Percentiles rank a stretch among this genome's conserved stretches.
These are phyloP conservation scores for Delphinella strobiligena DNA, from an alignment of 2,329 filamentous ascomycete species.

Conservation along the genomic window DNA sequence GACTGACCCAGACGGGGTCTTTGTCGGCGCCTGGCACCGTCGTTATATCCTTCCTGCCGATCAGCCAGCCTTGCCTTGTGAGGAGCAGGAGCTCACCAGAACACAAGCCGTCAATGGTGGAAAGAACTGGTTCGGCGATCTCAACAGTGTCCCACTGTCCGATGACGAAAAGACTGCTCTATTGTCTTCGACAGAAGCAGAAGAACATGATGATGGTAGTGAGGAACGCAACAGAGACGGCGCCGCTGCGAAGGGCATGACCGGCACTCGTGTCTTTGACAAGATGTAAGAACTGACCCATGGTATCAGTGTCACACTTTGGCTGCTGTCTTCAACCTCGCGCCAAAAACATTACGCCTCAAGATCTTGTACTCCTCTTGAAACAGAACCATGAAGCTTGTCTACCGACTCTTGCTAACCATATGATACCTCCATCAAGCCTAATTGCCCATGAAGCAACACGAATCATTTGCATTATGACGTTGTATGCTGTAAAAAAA, in stretches of 20 bases:
- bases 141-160: slow-evolving; percentile 6
- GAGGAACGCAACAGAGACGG: slow-evolving; percentile 10
- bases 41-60: slow-evolving; percentile 44
- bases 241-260: slow-evolving; percentile 13
- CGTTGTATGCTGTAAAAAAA: too few species aligned
- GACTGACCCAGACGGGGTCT: slow-evolving; percentile 72
- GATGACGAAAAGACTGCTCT: slow-evolving; percentile 11
- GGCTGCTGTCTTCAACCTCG: too few species aligned
- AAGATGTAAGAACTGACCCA: slow-evolving; percentile 29
- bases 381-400: too few species aligned
- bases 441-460: too few species aligned
- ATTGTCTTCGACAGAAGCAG: slow-evolving; percentile 10
- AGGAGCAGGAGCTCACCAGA: slow-evolving; percentile 29
- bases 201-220: slow-evolving; percentile 14
- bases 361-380: too few species aligned
- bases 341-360: too few species aligned
- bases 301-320: too few species aligned
- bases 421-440: too few species aligned
- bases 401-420: too few species aligned
- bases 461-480: too few species aligned
- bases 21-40: slow-evolving; percentile 82
- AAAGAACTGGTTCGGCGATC: slow-evolving; percentile 24
- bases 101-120: slow-evolving; percentile 29
- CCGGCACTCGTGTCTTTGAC: slow-evolving; percentile 24
- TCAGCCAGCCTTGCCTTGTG: slow-evolving; percentile 22